Evolutionary conservation across 495 filamentous ascomycete genomes (phyloP).

Genomic region (Entonaema liquescens): DNA sequence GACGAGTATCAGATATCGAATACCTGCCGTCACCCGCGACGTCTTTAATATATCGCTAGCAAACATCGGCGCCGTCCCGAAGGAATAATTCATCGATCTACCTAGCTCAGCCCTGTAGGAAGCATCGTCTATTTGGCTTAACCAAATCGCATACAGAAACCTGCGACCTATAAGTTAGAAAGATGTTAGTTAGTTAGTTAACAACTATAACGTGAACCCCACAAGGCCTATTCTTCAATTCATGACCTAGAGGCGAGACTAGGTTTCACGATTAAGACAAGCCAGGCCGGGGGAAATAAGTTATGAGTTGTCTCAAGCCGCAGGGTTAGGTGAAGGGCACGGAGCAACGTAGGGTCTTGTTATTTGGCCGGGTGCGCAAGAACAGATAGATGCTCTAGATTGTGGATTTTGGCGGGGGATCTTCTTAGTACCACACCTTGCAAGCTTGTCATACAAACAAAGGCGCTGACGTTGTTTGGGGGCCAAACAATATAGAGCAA

Average conservation of each 20-base stretch:
- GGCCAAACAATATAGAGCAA: neutral
- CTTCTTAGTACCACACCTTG: slow-evolving; percentile 2
- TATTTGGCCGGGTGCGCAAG: slow-evolving; percentile 24
- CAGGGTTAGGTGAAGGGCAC: slow-evolving; percentile 30
- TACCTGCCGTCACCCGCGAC: slow-evolving; percentile 35
- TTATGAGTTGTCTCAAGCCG: slow-evolving; percentile 36
- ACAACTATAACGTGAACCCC: slow-evolving; percentile 28
- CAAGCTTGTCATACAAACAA: slow-evolving; percentile 42
- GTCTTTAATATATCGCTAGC: slow-evolving; percentile 35
- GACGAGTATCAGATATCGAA: slow-evolving; percentile 35
- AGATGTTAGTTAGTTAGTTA: slow-evolving; percentile 15
- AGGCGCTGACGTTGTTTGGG: slow-evolving; percentile 19
- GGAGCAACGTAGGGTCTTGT: slow-evolving; percentile 35
- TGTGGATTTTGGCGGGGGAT: slow-evolving; percentile 28
- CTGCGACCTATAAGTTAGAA: slow-evolving; percentile 20
- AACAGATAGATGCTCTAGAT: slow-evolving; percentile 21
- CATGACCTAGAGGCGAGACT: slow-evolving; percentile 21
- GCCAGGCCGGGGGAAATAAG: slow-evolving; percentile 24
- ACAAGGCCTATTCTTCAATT: slow-evolving; percentile 20
- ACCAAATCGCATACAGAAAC: slow-evolving; percentile 14
- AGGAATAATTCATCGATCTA: slow-evolving; percentile 41
- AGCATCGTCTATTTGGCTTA: slow-evolving; percentile 37
- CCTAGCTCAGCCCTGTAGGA: slow-evolving; percentile 35
- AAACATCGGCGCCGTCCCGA: slow-evolving; percentile 41
- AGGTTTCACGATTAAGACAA: slow-evolving; percentile 29